phyloP scores from a whole-genome alignment of 2,329 filamentous ascomycete species.

The Chrysosphaeria jannelii region DNA sequence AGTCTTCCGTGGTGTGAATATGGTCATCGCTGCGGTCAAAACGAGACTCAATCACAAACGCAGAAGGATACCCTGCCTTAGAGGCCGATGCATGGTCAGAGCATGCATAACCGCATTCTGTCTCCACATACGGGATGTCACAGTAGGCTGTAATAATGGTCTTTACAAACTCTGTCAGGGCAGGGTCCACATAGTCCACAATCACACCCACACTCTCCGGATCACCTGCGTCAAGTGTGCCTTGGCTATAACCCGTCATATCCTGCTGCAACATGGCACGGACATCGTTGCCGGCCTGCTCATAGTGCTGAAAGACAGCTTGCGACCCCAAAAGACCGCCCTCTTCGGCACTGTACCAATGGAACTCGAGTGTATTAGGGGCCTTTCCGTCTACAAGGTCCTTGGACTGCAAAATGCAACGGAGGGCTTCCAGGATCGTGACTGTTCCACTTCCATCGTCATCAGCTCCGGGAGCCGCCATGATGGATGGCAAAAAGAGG shows the following conservation, averaged over 20 bases:
- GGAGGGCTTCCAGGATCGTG: constrained; percentile 76
- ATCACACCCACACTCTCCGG: constrained; percentile 76
- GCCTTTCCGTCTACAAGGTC: constrained; percentile 40
- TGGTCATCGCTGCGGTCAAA: constrained; percentile 32
- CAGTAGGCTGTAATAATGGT: constrained; percentile 67
- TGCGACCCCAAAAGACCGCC: constrained; percentile 67
- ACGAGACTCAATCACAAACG: constrained; percentile 30
- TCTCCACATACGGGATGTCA: constrained; percentile 27
- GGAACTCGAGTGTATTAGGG: constrained; percentile 76
- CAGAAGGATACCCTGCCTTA: constrained; percentile 32
- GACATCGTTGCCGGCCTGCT: constrained; percentile 39
- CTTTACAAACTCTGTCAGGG: constrained; percentile 73
- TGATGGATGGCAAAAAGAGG: constrained; percentile 54
- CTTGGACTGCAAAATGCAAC: constrained; percentile 45
- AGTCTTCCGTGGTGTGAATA: constrained; percentile 46
- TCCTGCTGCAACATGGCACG: constrained; percentile 97
- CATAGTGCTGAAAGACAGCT: constrained; percentile 63
- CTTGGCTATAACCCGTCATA: constrained; percentile 76
- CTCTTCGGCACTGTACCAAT: constrained; percentile 86
- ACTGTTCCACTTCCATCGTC: constrained; percentile 84
- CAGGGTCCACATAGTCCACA: constrained; percentile 63
- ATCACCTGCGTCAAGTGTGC: constrained; percentile 53
- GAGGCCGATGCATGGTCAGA: constrained; percentile 39
- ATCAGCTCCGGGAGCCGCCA: constrained; percentile 76
- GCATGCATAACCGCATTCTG: constrained; percentile 24